phyloP scores from a whole-genome alignment of 2,329 filamentous ascomycete genomes.

The Hymenoscyphus repandus region DNA sequence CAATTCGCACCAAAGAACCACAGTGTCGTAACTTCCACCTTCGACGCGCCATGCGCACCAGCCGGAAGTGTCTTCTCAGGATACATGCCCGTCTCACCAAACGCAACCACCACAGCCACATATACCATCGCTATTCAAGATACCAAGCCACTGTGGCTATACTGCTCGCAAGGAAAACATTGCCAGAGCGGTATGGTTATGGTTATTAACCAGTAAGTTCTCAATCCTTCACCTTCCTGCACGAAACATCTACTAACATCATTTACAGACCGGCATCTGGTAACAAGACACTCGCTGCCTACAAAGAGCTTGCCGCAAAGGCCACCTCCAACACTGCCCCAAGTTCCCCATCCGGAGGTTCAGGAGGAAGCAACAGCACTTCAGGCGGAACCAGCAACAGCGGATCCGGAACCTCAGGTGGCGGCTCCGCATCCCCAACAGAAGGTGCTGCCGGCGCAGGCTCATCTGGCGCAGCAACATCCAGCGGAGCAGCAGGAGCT shows the following conservation, averaged over 20 bases:
- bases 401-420: slow-evolving; percentile 2
- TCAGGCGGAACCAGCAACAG: slow-evolving; percentile 12
- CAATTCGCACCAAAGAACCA: slow-evolving; percentile 67
- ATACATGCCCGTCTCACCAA: slow-evolving; percentile 58
- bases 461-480: slow-evolving; percentile 1
- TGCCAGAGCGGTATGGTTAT: slow-evolving; percentile 48
- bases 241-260: slow-evolving; percentile 7
- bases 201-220: slow-evolving; percentile 37
- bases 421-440: not conserved
- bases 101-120: slow-evolving; percentile 50
- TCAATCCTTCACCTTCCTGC: not conserved
- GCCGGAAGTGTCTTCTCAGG: slow-evolving; percentile 60
- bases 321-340: slow-evolving; percentile 39
- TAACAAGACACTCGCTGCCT: slow-evolving; percentile 17
- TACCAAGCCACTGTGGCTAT: slow-evolving; percentile 70
- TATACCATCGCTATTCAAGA: slow-evolving; percentile 68
- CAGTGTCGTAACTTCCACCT: slow-evolving; percentile 73
- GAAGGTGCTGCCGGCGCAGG: not conserved
- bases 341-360: slow-evolving; percentile 15
- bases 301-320: slow-evolving; percentile 32
- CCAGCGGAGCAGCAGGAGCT: not conserved
- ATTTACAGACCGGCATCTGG: not conserved
- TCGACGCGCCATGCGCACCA: slow-evolving; percentile 64
- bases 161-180: slow-evolving; percentile 69
- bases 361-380: slow-evolving; percentile 1